Evolutionary conservation across 352 stramenopile genomes (phyloP).

Genomic region (Pilasporangium apinafurcum): DNA sequence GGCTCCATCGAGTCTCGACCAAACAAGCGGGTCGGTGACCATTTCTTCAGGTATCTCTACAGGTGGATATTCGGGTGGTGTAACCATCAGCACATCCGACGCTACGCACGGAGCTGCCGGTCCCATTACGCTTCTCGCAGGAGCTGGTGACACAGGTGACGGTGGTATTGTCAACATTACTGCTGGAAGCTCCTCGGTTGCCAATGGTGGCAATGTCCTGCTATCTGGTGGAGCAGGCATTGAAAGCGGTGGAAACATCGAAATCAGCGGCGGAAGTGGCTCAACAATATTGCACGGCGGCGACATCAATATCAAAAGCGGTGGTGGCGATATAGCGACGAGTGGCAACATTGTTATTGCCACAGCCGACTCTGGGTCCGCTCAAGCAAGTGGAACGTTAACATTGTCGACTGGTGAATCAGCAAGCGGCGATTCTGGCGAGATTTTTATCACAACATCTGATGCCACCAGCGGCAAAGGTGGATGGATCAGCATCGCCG

Average conservation of each 20-base stretch:
- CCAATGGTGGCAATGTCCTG: slow-evolving; percentile 5
- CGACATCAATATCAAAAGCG: slow-evolving; percentile 13
- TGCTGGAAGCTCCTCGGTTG: slow-evolving; percentile 9
- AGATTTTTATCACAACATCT: slow-evolving; percentile 21
- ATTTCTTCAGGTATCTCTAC: slow-evolving; percentile 9
- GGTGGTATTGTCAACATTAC: slow-evolving; percentile 19
- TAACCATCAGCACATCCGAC: slow-evolving; percentile 15
- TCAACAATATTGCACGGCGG: slow-evolving; percentile 9
- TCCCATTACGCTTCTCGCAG: slow-evolving; percentile 9
- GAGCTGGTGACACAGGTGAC: slow-evolving; percentile 5
- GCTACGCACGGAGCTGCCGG: slow-evolving; percentile 6
- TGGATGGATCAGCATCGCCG: slow-evolving; percentile 20
- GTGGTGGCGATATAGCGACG: slow-evolving; percentile 4
- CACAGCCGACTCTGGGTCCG: slow-evolving; percentile 9
- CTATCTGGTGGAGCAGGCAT: slow-evolving; percentile 9
- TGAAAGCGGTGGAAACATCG: slow-evolving; percentile 18
- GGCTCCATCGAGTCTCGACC: slow-evolving; percentile 1
- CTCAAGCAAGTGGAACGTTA: slow-evolving; percentile 12
- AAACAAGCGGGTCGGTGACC: slow-evolving; percentile 3
- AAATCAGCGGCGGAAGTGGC: slow-evolving; percentile 21
- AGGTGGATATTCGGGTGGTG: slow-evolving; percentile 8
- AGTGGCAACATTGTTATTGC: slow-evolving; percentile 17
- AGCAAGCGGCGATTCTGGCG: slow-evolving; percentile 10
- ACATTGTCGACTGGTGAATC: slow-evolving; percentile 8
- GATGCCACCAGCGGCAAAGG: slow-evolving; percentile 9